Evolutionary conservation across 2,329 filamentous ascomycete species (phyloP).

Genomic region (Helotiales sp.): DNA sequence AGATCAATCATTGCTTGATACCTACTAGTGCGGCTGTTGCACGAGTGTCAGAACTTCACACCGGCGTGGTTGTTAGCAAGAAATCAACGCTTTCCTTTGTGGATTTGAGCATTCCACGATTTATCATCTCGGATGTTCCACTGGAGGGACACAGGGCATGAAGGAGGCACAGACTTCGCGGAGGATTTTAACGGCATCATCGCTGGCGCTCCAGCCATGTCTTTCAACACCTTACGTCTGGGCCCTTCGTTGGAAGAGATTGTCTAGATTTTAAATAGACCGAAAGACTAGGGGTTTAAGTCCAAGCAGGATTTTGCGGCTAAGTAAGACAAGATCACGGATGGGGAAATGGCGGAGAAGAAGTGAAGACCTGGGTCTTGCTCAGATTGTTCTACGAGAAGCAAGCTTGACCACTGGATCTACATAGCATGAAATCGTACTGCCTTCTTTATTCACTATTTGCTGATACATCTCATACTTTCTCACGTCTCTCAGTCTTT

Average conservation of each 20-base stretch:
- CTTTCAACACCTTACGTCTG: background rate
- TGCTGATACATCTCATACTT: too few species aligned
- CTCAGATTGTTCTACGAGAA: too few species aligned
- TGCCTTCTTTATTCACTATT: too few species aligned
- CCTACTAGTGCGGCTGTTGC: too few species aligned
- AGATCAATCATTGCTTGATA: too few species aligned
- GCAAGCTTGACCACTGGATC: too few species aligned
- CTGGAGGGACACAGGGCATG: slow-evolving; percentile 45
- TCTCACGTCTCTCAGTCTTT: too few species aligned
- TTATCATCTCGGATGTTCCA: slow-evolving; percentile 46
- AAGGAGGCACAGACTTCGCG: slow-evolving; percentile 45
- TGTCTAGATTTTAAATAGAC: background rate
- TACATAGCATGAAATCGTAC: too few species aligned
- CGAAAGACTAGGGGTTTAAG: background rate
- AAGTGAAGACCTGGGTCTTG: background rate
- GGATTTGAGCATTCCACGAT: background rate
- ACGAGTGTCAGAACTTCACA: background rate
- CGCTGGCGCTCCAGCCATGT: slow-evolving; percentile 45
- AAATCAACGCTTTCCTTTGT: background rate
- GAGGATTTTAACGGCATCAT: slow-evolving; percentile 47
- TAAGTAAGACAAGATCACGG: background rate
- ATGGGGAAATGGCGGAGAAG: background rate
- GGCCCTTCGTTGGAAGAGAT: background rate
- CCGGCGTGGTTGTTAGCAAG: background rate
- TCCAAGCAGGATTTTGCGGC: background rate